phyloP scores from a whole-genome alignment of 164 flowering plant genomes.

The Macadamia tetraphylla region DNA sequence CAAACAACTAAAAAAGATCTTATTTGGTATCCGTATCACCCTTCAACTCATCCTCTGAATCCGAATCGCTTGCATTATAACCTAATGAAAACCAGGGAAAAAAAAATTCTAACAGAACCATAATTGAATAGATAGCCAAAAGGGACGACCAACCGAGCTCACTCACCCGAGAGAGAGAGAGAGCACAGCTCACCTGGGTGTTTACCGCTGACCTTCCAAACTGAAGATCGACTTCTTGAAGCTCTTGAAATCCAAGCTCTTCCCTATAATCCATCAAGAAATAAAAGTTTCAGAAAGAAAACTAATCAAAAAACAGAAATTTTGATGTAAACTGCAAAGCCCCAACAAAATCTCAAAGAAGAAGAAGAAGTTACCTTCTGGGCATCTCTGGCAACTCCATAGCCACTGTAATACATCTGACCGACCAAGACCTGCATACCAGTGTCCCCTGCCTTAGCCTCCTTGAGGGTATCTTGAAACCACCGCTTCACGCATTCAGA shows the following conservation, averaged over 20 bases:
- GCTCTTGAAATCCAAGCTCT: conserved; percentile 73
- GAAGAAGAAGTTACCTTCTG: conserved; percentile 42
- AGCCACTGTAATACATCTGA: conserved; percentile 88
- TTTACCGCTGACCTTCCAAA: conserved; percentile 69
- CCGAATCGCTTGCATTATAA: conserved; percentile 75
- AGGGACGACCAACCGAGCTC: too few relatives aligned
- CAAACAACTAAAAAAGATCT: background rate
- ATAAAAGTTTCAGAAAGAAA: background rate
- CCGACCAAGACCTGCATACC: conserved; percentile 86
- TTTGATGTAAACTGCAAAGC: background rate
- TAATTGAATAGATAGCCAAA: background rate
- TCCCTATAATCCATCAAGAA: conserved; percentile 36
- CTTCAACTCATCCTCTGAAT: conserved; percentile 50
- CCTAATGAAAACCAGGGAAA: conserved; percentile 28
- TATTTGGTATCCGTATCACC: conserved; percentile 21
- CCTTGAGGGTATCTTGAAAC: conserved; percentile 81
- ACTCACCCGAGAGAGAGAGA: background rate
- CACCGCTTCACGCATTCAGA: conserved; percentile 70
- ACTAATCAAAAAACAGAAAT: conserved; percentile 1
- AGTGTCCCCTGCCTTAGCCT: conserved; percentile 76
- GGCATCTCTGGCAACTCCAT: conserved; percentile 66
- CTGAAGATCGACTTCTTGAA: conserved; percentile 61
- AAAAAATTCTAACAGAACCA: background rate
- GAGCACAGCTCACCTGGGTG: conserved; percentile 48
- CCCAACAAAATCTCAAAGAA: background rate